Conservation (phyloP, 2,329 filamentous ascomycete species). For the Diaporthe citri region DNA sequence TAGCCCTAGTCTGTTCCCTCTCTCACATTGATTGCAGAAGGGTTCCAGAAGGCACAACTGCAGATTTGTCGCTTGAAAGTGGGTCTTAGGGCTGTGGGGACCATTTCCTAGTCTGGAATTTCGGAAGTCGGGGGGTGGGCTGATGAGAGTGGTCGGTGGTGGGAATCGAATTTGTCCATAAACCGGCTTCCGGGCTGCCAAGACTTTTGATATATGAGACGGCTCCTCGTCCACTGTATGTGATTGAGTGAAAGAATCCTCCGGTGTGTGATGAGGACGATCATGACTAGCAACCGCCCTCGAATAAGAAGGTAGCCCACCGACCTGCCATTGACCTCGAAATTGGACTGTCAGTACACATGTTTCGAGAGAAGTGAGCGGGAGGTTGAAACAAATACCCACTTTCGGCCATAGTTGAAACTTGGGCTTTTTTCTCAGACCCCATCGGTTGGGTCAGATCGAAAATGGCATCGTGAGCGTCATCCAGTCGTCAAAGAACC, state of each 20-base stretch:
- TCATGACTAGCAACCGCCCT: slow-evolving; percentile 14
- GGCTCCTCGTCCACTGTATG: not conserved
- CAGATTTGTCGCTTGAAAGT: slow-evolving; percentile 3
- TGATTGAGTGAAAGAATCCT: slow-evolving; percentile 1
- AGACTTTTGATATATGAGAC: slow-evolving; percentile 30
- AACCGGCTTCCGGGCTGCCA: slow-evolving; percentile 19
- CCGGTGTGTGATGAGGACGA: slow-evolving; percentile 19
- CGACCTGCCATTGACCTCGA: slow-evolving; percentile 21
- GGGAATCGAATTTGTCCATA: slow-evolving; percentile 28
- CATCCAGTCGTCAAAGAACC: not conserved
- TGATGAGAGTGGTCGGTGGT: slow-evolving; percentile 31
- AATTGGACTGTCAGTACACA: not conserved
- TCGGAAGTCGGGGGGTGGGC: slow-evolving; percentile 36
- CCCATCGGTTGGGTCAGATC: slow-evolving; percentile 17
- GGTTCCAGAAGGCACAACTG: slow-evolving; percentile 31
- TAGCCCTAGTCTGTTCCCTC: slow-evolving; percentile 12
- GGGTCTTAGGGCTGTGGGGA: slow-evolving; percentile 9
- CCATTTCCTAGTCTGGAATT: slow-evolving; percentile 17
- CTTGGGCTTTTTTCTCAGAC: not conserved
- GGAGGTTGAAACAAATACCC: slow-evolving; percentile 25
- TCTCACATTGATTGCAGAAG: slow-evolving; percentile 34
- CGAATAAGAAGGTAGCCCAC: slow-evolving; percentile 12
- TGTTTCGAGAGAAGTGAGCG: not conserved
- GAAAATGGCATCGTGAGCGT: slow-evolving; percentile 11
- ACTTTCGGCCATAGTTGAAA: slow-evolving; percentile 10